Percentiles rank a stretch among this genome's conserved stretches.
These are phyloP conservation scores for Miamiensis avidus DNA, from an alignment of 169 alveolate species.

Conservation along the genomic window DNA sequence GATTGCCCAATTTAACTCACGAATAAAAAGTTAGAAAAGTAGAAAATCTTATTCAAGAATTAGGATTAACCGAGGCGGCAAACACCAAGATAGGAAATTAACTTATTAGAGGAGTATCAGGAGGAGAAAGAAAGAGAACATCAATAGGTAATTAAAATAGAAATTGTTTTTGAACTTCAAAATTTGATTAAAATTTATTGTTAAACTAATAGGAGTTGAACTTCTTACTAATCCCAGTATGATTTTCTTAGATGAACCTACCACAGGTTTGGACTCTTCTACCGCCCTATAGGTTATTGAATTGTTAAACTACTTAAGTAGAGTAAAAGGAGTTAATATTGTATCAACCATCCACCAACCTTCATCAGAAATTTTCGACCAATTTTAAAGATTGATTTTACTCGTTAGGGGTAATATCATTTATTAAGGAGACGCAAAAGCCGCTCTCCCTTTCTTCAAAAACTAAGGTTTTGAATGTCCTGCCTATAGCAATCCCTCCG, in stretches of 20 bases:
- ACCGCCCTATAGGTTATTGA: conserved; percentile 64
- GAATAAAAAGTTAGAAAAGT: conserved; percentile 56
- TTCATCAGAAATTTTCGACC: conserved; percentile 60
- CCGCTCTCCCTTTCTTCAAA: conserved; percentile 53
- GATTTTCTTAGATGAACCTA: conserved; percentile 85
- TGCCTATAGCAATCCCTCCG: conserved; percentile 73
- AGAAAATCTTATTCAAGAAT: conserved; percentile 53
- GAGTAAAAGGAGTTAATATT: conserved; percentile 56
- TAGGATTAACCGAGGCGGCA: conserved; percentile 58
- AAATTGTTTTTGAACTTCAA: conserved; percentile 66
- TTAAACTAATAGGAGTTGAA: conserved; percentile 76
- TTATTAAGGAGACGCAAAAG: conserved; percentile 61
- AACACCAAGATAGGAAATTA: conserved; percentile 70
- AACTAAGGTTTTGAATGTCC: conserved; percentile 63
- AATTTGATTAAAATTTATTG: no score
- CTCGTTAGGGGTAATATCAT: conserved; percentile 62
- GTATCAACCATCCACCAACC: conserved; percentile 83
- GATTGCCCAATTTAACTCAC: conserved; percentile 40
- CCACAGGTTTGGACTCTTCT: conserved; percentile 73
- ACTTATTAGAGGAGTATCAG: conserved; percentile 77
- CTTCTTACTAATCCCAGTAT: conserved; percentile 75
- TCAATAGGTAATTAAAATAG: conserved; percentile 75
- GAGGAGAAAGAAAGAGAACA: conserved; percentile 84
- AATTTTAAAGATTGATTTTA: conserved; percentile 61
- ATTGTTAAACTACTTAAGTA: conserved; percentile 42